Percentiles rank a stretch among this genome's conserved stretches.
phyloP scores from a whole-genome alignment of 1,139 yeast genomes.

The Diutina pseudorugosa region DNA sequence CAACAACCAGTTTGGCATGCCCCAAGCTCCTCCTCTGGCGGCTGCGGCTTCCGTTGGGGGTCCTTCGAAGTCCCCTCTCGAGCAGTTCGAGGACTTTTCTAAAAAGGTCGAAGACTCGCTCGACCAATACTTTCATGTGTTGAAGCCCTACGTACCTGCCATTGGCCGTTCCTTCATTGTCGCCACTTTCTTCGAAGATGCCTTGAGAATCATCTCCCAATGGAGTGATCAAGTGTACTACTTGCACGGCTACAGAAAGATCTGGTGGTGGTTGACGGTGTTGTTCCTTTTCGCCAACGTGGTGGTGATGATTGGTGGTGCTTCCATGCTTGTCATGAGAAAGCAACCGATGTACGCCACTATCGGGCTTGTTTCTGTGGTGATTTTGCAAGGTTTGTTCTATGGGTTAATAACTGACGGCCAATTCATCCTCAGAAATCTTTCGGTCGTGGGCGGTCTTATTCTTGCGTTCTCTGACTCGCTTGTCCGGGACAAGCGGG shows the following conservation, averaged over 20 bases:
- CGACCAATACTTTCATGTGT: constrained; percentile 34
- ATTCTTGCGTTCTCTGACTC: constrained; percentile 83
- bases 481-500: constrained; percentile 67
- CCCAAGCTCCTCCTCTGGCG: constrained; percentile 5
- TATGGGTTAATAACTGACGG: constrained; percentile 82
- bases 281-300: constrained; percentile 55
- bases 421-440: constrained; percentile 71
- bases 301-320: constrained; percentile 58
- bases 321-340: constrained; percentile 61
- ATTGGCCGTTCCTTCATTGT: constrained; percentile 86
- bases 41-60: constrained; percentile 4
- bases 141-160: constrained; percentile 70
- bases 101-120: constrained; percentile 34
- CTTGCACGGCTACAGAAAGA: constrained; percentile 66
- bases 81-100: constrained; percentile 35
- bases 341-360: constrained; percentile 66
- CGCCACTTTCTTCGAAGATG: constrained; percentile 89
- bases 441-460: constrained; percentile 88
- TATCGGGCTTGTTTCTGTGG: constrained; percentile 51
- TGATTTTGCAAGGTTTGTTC: constrained; percentile 73
- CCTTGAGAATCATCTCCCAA: constrained; percentile 72
- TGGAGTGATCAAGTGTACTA: constrained; percentile 90
- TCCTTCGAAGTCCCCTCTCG: constrained; percentile 11
- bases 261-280: constrained; percentile 71
- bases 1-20: constrained; percentile 7